Evolutionary conservation across 495 filamentous ascomycete species (phyloP).

Genomic region (Neurospora sp.): DNA sequence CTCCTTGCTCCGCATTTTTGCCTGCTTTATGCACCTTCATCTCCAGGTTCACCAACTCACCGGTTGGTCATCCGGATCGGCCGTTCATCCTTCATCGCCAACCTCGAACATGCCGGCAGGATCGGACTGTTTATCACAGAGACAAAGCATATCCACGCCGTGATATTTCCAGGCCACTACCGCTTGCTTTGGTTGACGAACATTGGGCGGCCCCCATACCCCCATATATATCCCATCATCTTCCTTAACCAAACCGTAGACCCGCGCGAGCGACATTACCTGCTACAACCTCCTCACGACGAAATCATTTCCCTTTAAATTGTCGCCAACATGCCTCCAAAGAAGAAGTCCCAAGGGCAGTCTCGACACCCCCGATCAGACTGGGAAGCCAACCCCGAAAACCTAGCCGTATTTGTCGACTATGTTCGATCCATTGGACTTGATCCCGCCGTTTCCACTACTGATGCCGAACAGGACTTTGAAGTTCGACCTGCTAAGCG

Average conservation of each 20-base stretch:
- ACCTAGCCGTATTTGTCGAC: slow-evolving; percentile 9
- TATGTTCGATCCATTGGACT: slow-evolving; percentile 1
- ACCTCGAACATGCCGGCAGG: not conserved
- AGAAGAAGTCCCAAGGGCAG: not conserved
- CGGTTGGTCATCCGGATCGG: not conserved
- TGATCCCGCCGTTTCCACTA: not conserved
- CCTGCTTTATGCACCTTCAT: not conserved
- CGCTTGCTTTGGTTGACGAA: not conserved
- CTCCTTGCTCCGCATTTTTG: not conserved
- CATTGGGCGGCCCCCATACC: not conserved
- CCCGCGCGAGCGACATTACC: not conserved
- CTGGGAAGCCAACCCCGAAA: slow-evolving; percentile 3
- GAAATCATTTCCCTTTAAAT: not conserved
- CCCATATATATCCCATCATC: not conserved
- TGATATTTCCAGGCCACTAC: not conserved
- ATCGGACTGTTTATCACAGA: not conserved
- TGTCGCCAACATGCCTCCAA: slow-evolving; percentile 6
- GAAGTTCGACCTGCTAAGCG: slow-evolving; percentile 14
- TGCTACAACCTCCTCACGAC: not conserved
- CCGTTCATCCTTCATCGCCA: not conserved
- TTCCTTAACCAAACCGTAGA: not conserved
- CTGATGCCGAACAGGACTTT: not conserved
- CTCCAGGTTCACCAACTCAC: not conserved
- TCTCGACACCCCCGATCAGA: slow-evolving; percentile 3
- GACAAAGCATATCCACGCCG: not conserved